A percentile compares a stretch with the other conserved stretches of the same genome.
Evolutionary conservation across 2,329 filamentous ascomycete genomes (phyloP).

Genomic region (Pseudogymnoascus sp.): DNA sequence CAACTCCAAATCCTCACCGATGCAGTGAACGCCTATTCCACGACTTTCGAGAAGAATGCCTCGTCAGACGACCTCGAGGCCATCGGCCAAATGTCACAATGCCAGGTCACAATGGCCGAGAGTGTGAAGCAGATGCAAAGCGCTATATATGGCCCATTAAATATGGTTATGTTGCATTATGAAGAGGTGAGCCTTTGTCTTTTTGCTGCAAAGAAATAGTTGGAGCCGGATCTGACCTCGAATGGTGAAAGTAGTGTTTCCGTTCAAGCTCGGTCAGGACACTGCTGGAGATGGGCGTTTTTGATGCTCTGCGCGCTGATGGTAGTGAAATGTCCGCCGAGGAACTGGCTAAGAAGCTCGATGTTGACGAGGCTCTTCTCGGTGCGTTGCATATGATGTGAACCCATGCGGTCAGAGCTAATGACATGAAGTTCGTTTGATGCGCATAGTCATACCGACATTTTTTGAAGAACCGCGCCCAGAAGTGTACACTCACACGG

Average conservation of each 20-base stretch:
- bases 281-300: constrained; percentile 22
- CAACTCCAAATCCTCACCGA: constrained; percentile 2
- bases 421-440: constrained; percentile 19
- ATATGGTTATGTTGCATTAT: constrained; percentile 19
- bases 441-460: constrained; percentile 18
- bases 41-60: constrained; percentile 2
- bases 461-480: constrained; percentile 19
- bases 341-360: constrained; percentile 18
- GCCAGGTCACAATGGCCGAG: constrained; percentile 9
- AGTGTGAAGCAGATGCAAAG: constrained; percentile 17
- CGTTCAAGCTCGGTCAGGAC: constrained; percentile 16
- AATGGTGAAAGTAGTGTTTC: constrained; percentile 11
- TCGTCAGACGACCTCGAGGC: neutral
- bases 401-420: neutral
- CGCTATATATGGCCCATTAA: constrained; percentile 19
- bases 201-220: neutral
- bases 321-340: constrained; percentile 16
- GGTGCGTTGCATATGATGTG: constrained; percentile 13
- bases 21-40: constrained; percentile 2
- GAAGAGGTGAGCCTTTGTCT: constrained; percentile 18
- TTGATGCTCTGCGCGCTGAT: constrained; percentile 21
- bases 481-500: constrained; percentile 22
- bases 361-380: constrained; percentile 21
- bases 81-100: neutral
- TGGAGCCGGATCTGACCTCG: neutral